Evolutionary conservation across 2,329 filamentous ascomycete species (phyloP).

Genomic region (Hansfordia pulvinata): DNA sequence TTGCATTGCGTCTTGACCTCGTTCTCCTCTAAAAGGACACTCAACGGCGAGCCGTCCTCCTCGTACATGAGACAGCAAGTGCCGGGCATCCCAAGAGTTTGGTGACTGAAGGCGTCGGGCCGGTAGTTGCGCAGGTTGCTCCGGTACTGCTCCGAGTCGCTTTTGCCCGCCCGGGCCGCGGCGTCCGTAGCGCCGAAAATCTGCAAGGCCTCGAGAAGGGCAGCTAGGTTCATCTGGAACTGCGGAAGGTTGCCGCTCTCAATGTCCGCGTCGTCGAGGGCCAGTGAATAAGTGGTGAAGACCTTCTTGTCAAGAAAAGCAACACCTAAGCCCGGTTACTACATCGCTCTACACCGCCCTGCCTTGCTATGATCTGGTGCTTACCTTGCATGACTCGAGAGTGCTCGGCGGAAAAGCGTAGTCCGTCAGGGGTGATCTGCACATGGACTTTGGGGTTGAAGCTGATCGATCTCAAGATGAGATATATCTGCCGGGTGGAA

Average conservation of each 20-base stretch:
- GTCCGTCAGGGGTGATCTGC: slow-evolving; percentile 71
- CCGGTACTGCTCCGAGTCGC: slow-evolving; percentile 45
- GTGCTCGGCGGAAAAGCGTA: slow-evolving; percentile 82
- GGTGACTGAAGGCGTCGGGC: slow-evolving; percentile 68
- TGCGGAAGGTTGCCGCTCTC: slow-evolving; percentile 40
- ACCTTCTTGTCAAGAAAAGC: slow-evolving; percentile 80
- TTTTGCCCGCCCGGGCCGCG: slow-evolving; percentile 39
- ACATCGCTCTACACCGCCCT: slow-evolving; percentile 6
- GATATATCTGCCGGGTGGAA: slow-evolving; percentile 63
- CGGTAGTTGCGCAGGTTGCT: slow-evolving; percentile 49
- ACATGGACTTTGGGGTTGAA: slow-evolving; percentile 45
- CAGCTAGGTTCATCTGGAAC: slow-evolving; percentile 79
- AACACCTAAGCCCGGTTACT: slow-evolving; percentile 32
- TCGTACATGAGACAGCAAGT: slow-evolving; percentile 75
- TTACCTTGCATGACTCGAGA: slow-evolving; percentile 82
- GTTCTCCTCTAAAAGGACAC: slow-evolving; percentile 74
- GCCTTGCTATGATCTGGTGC: slow-evolving; percentile 6
- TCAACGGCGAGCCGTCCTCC: slow-evolving; percentile 62
- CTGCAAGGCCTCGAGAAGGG: slow-evolving; percentile 84
- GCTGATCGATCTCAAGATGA: slow-evolving; percentile 43
- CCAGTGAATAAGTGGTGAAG: slow-evolving; percentile 74
- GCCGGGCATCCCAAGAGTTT: slow-evolving; percentile 69
- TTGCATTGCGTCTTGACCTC: slow-evolving; percentile 83
- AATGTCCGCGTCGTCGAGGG: slow-evolving; percentile 26
- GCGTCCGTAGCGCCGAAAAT: slow-evolving; percentile 83